A percentile compares a stretch with the other conserved stretches of the same genome.
phyloP scores from a whole-genome alignment of 805 yeast species.

The Starmerella apicola region DNA sequence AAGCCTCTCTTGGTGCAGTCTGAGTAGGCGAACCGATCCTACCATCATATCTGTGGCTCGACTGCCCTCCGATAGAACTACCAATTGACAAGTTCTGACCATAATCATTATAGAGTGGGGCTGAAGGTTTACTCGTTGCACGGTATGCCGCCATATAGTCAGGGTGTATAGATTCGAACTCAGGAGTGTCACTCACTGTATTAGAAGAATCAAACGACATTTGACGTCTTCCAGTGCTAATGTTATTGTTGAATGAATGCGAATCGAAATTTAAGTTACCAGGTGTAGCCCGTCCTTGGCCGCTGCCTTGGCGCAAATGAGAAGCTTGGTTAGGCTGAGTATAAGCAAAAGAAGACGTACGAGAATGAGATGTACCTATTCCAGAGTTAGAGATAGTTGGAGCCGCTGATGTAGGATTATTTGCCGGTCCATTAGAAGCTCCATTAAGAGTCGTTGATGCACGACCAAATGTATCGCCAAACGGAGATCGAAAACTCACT shows the following conservation, averaged over 20 bases:
- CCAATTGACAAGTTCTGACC: neutral
- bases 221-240: neutral
- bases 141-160: neutral
- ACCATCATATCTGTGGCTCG: neutral
- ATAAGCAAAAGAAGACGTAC: neutral
- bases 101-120: neutral
- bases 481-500: constrained; percentile 60
- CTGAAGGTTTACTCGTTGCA: neutral
- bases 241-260: neutral
- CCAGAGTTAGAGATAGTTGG: neutral
- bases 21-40: too few species aligned
- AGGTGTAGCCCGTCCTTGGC: neutral
- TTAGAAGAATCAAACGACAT: constrained; percentile 6
- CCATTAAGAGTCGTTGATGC: neutral
- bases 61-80: neutral
- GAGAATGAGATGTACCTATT: neutral
- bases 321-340: neutral
- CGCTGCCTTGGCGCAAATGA: constrained; percentile 8
- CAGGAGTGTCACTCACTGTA: constrained; percentile 6
- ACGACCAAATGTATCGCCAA: constrained; percentile 50
- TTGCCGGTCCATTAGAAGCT: neutral
- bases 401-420: neutral
- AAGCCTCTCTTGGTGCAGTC: too few species aligned
- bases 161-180: constrained; percentile 4
- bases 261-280: neutral